These are phyloP conservation scores for Globisporangium okanoganense DNA, from an alignment of 352 stramenopile species.

Conservation along the genomic window DNA sequence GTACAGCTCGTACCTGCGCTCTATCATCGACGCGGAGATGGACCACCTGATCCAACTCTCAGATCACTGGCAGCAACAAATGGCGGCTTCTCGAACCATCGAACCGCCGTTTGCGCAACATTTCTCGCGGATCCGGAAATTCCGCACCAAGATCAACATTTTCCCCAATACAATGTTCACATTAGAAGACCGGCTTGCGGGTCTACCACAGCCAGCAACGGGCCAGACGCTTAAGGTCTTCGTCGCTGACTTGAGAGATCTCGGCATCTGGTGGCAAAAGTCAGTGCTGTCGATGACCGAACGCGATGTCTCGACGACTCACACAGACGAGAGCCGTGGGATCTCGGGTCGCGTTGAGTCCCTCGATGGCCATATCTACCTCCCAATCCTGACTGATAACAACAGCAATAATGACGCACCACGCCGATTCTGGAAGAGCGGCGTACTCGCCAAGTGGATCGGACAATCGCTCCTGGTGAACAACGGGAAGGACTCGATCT, in stretches of 20 bases:
- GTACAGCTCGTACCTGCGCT: conserved; percentile 47
- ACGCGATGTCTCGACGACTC: conserved; percentile 49
- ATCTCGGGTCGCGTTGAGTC: conserved; percentile 44
- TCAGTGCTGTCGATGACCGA: conserved; percentile 44
- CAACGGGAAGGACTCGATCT: conserved; percentile 62
- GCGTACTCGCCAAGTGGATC: conserved; percentile 43
- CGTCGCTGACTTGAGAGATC: conserved; percentile 41
- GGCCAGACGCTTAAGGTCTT: conserved; percentile 45
- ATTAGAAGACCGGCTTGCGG: conserved; percentile 38
- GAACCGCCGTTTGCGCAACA: conserved; percentile 27
- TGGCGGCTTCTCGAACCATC: conserved; percentile 16
- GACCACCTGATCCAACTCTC: conserved; percentile 43
- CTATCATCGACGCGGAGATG: conserved; percentile 58
- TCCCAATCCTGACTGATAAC: conserved; percentile 39
- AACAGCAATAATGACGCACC: conserved; percentile 35
- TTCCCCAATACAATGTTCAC: conserved; percentile 50
- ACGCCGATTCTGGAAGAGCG: conserved; percentile 31
- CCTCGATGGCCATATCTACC: conserved; percentile 60
- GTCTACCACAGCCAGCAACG: conserved; percentile 28
- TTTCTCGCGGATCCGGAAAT: conserved; percentile 53
- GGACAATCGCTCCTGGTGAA: conserved; percentile 63
- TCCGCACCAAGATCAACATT: conserved; percentile 56
- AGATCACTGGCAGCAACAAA: conserved; percentile 62
- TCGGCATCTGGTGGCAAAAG: conserved; percentile 74
- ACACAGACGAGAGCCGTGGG: conserved; percentile 49